Conservation (phyloP, 2,329 filamentous ascomycete species). For the Apiospora pterosperma region DNA sequence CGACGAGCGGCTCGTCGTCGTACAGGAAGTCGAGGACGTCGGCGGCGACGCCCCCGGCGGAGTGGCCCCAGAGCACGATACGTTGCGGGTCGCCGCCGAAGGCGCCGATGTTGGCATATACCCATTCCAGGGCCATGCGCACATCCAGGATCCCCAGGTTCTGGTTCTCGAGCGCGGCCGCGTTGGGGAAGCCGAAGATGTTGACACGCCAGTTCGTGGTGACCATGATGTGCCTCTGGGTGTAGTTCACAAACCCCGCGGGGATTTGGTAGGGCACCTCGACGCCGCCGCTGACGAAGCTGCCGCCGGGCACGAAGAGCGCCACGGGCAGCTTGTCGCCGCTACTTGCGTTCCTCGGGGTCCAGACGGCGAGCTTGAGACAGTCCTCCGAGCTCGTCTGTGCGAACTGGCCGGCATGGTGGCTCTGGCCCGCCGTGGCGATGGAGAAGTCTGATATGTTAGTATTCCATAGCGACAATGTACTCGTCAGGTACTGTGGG, state of each 20-base stretch:
- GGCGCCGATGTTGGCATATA: conserved; percentile 29
- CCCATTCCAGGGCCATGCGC: conserved; percentile 33
- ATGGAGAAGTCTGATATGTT: conserved; percentile 26
- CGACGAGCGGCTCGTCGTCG: conserved; percentile 41
- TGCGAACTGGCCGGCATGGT: conserved; percentile 14
- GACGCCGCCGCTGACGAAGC: conserved; percentile 7
- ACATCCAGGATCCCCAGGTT: conserved; percentile 29
- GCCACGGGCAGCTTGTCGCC: conserved; percentile 10
- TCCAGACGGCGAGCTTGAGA: conserved; percentile 10
- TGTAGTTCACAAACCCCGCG: conserved; percentile 28
- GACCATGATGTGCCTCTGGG: conserved; percentile 26
- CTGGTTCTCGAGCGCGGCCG: conserved; percentile 22
- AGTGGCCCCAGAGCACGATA: conserved; percentile 13
- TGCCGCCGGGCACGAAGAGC: conserved; percentile 12
- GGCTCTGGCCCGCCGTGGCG: conserved; percentile 26
- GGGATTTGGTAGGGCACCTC: conserved; percentile 36
- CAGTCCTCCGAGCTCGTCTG: conserved; percentile 14
- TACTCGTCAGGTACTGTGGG: conserved; percentile 29
- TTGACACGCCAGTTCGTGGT: conserved; percentile 32
- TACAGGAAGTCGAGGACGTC: conserved; percentile 34
- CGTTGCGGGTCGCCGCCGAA: conserved; percentile 28
- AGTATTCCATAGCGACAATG: conserved; percentile 24
- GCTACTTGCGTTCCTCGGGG: neutral
- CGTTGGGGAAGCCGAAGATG: conserved; percentile 35
- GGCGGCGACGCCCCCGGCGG: conserved; percentile 7